Conservation (phyloP, 257 asterid genomes). For the Nicotiana otophora region DNA sequence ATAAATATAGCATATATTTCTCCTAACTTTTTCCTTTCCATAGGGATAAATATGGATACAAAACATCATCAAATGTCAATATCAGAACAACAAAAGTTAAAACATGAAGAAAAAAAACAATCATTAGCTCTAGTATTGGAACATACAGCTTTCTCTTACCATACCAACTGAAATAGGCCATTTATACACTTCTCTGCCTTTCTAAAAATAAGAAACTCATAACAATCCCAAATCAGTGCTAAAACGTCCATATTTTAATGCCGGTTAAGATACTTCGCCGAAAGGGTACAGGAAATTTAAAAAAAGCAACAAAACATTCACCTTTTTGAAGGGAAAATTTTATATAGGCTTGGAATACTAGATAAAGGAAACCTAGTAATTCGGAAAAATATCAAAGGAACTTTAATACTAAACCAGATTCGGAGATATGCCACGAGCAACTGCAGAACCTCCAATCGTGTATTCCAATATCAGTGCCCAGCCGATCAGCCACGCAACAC, state of each 20-base stretch:
- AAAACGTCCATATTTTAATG: neutral
- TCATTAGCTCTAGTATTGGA: neutral
- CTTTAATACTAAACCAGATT: slow-evolving; percentile 49
- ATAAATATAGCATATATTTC: no score
- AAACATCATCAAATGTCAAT: neutral
- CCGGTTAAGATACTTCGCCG: neutral
- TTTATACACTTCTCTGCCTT: neutral
- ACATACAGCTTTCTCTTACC: neutral
- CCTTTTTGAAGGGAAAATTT: neutral
- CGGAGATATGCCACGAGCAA: slow-evolving; percentile 89
- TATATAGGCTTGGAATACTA: no score
- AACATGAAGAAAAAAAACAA: neutral
- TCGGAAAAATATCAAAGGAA: neutral
- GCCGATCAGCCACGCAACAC: slow-evolving; percentile 93
- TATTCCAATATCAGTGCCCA: slow-evolving; percentile 90
- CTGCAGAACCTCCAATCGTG: slow-evolving; percentile 90
- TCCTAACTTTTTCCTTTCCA: neutral
- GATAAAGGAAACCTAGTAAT: neutral
- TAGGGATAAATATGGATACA: neutral
- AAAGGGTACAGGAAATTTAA: neutral
- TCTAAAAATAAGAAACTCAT: neutral
- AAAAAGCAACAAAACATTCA: neutral
- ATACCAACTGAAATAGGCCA: neutral
- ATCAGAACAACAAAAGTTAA: neutral
- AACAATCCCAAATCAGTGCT: neutral